A percentile compares a stretch with the other conserved stretches of the same genome.
Evolutionary conservation across 441 rosid genomes (phyloP).

Genomic region (Geranium incanum): DNA sequence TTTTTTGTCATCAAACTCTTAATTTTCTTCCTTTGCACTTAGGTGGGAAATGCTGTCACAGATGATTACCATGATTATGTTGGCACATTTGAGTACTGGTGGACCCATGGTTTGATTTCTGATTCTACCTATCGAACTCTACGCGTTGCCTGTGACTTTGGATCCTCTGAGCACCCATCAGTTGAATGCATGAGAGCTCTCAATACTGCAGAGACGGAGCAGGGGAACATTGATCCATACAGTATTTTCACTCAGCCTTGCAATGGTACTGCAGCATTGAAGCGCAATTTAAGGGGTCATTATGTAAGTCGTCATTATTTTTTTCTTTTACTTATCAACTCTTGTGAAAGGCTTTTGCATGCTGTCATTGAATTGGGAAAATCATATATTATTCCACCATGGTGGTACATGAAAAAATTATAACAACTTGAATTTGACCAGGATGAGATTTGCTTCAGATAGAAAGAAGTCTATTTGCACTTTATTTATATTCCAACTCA

Average conservation of each 20-base stretch:
- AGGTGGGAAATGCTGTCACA: conserved; percentile 94
- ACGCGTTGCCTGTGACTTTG: conserved; percentile 42
- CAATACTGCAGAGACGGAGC: conserved; percentile 47
- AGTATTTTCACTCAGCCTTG: conserved; percentile 82
- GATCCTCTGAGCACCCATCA: conserved; percentile 63
- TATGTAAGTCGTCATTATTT: conserved; percentile 42
- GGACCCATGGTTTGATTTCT: conserved; percentile 92
- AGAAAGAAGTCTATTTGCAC: neutral
- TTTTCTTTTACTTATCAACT: neutral
- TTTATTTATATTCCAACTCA: neutral
- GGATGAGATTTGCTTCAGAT: neutral
- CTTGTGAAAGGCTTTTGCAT: neutral
- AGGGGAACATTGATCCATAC: conserved; percentile 76
- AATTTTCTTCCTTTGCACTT: conserved; percentile 24
- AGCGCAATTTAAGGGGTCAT: conserved; percentile 52
- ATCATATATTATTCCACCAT: too few relatives aligned
- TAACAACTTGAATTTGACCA: neutral
- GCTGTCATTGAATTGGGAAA: too few relatives aligned
- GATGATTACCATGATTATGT: conserved; percentile 76
- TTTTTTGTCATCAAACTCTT: conserved; percentile 35
- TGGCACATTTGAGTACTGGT: conserved; percentile 91
- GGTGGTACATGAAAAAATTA: neutral
- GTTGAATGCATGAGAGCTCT: conserved; percentile 56
- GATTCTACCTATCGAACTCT: conserved; percentile 67
- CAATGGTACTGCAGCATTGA: conserved; percentile 41